Evolutionary conservation across 495 filamentous ascomycete genomes (phyloP), one percentile per base, ranked within the genome.

Genomic region (Xylaria grammica): DNA sequence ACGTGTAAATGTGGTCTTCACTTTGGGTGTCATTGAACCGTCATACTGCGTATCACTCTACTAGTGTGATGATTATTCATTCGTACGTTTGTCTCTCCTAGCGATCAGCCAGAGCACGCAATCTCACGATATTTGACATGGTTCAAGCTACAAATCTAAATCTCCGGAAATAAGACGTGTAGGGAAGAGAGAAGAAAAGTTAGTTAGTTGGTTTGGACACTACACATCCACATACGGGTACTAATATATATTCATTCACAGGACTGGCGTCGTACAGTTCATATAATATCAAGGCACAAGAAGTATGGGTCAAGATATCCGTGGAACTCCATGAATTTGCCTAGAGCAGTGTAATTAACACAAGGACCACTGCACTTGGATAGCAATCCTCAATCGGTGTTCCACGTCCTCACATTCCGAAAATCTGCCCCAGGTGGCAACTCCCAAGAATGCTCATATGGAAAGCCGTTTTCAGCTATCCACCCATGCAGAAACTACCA

Each of bases 361-460:
- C 65, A 67, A 74, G 60, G 32, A 63, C 72, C 73, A 76, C 80
- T 77, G 77, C 80, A 74, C 66, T 71, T 65, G 76, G 78, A 80
- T 81, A 84, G 78, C 81, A 81, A 78, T 84, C 79, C 78, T 80
- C 81, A 78, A 80, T 77, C 79, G 79, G 79, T 75, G 67, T 75
- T 80, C 82, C 83, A 84, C 82, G 77, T 82, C 81, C 79, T 86
- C 81, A 77, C 79, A 81, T 77, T 70, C 66, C 71, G 72, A 67
- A 67, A 71, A 65, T 64, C 67, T 63, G 71, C 71, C 72, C 69
- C 64, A 46, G 46, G 48, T 29, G 62, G 54, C 49, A 52, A 48
- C 30, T 57, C 48, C 52, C 40, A 29, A 20, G 52, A 65, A 72
- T 70, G 72, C 72, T 74, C 72, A 67, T 72, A 75, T 81, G 80